Base-by-base conservation (phyloP, 441 rosid genomes). In the Metrosideros polymorpha region DNA sequence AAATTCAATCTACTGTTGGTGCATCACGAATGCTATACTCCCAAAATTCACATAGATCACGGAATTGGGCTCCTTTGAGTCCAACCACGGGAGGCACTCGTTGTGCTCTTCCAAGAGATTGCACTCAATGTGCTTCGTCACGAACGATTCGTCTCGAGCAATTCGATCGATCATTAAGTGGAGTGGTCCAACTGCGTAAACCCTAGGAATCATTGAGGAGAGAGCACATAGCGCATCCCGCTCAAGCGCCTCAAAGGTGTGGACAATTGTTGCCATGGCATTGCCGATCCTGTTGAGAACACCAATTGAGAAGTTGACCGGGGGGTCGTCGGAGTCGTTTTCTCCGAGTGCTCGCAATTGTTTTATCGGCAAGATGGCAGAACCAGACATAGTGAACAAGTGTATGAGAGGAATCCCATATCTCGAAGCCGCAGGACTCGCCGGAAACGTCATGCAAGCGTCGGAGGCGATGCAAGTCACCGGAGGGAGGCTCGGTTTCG, bases 401-500 rank as follows among this genome's bases (percentile, higher is more conserved):
- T 42, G 43, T 35, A 79, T n/a, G 15, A 77, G 43, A 7, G 77
- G 84, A 18, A 86, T n/a, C n/a, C 51, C 51, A 29, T 27, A 86
- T 61, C 56, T 45, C 15, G 49, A 52, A 18, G 71, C 12, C 9
- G 27, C 57, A 0, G 84, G 87, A 79, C 30, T 42, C 5, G 87
- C 17, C 12, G 25, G 2, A 14, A 56, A 56, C 27, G 49, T 29
- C 87, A 86, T 86, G 57, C 30, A 18, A 25, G 17, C 39, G 2
- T 86, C 87, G 2, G 84, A 82, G 25, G 82, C 49, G 10, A 86
- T 45, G 45, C 77, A 79, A 29, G 87, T 71, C 27, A 82, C 77
- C 6, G 56, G 47, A 0, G 87, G 87, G 45, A 66, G 15, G 19
- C 27, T 35, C 1, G 77, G 45, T 27, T 35, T 5, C 2, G 45